A percentile compares a stretch with the other conserved stretches of the same genome.
Conservation (phyloP, 108 stramenopile genomes). For the Conticribra weissflogii region DNA sequence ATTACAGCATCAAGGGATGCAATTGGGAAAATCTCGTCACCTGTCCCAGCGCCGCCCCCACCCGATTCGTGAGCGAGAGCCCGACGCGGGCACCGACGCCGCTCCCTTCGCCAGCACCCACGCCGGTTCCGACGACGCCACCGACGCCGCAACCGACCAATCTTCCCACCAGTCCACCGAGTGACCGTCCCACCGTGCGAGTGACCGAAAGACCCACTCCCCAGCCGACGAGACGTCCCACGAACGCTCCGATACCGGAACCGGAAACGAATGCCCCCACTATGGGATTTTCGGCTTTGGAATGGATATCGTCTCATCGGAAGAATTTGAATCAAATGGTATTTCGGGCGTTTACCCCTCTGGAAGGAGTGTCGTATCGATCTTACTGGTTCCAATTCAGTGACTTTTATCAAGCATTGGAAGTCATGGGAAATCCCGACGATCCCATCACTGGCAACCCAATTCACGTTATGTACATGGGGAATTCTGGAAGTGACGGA, state of each 20-base stretch:
- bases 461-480: conserved; percentile 21
- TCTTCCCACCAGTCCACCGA: not conserved
- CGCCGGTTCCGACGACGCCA: not conserved
- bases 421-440: conserved; percentile 1
- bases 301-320: conserved; percentile 2
- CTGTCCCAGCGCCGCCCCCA: not conserved
- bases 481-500: not conserved
- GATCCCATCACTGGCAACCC: conserved; percentile 4
- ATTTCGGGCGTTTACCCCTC: conserved; percentile 13
- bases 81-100: not conserved
- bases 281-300: not conserved
- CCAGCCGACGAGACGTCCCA: not conserved
- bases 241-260: not conserved
- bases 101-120: not conserved
- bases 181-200: not conserved
- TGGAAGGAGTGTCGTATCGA: conserved; percentile 15
- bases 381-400: conserved; percentile 26
- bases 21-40: not conserved
- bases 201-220: not conserved
- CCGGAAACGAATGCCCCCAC: not conserved
- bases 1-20: not conserved
- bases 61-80: not conserved
- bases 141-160: conserved; percentile 3
- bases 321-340: not conserved
- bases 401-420: conserved; percentile 18